Evolutionary conservation across 2,329 filamentous ascomycete genomes (phyloP), one percentile per base, ranked within the genome.

Genomic region (Beauveria rudraprayagi): DNA sequence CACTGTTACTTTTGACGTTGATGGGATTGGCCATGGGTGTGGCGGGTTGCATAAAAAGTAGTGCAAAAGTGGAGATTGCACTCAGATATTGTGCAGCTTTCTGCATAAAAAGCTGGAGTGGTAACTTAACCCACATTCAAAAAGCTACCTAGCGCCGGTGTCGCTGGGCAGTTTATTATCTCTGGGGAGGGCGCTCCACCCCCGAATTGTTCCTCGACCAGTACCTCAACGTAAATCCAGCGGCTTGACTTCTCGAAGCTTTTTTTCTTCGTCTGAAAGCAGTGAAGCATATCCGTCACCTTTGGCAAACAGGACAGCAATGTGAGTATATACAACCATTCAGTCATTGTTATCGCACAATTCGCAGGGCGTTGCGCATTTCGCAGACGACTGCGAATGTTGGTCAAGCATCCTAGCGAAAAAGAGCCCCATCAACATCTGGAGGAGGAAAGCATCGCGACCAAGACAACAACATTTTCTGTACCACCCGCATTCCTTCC

Each of bases 101-200:
- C n/a, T 59, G 56, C 47, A 59, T 44, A 59, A 52, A 51, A 52
- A 8, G 5, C 6, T n/a, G 14, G 11, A 28, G 22, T 28, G 34
- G 34, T 37, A 37, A 37, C 34, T 37, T 37, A 37, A 37, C 34
- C 34, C 34, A 37, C 34, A 34, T 10, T 34, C 34, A 51, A 28
- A 40, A 53, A 50, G 50, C n/a, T 61, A 56, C 46, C 41, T 61
- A 56, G 51, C 41, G 55, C 61, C 61, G 61, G 55, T 62, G 56
- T 62, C 61, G 61, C 61, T 61, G 58, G 26, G 37, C 53, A 54
- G 60, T 57, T 61, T 56, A 30, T 30, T 34, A 61, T 61, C 60
- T 57, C 60, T 47, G 53, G 60, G 37, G 51, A 19, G 56, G 43
- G 46, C 14, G 22, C 37, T 30, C 34, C 53, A 30, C 43, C 46